Evolutionary conservation across 768 basidiomycete species (phyloP), one percentile per base, ranked within the genome.

Genomic region (Porphyrellus cyaneotinctus): DNA sequence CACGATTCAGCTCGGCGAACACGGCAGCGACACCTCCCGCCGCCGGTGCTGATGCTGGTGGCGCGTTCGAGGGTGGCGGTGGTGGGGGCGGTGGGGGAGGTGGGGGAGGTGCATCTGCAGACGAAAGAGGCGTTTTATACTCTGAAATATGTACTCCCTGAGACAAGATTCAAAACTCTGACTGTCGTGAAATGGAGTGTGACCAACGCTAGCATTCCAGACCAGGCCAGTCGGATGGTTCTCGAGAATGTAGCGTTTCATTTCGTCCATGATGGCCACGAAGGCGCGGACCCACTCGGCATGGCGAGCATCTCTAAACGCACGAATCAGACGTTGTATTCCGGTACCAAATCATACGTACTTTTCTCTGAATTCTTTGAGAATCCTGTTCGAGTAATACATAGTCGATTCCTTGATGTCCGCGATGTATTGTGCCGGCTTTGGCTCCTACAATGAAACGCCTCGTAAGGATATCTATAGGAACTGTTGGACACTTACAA

Each of bases 341-440:
- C 9, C 22, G 3, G 36, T 36, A 15, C 7, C n/a, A 20, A 39
- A 39, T 33, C 13, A 57, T 3, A 65, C 88, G 52, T 54, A 93
- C 95, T 91, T 91, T 8, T 91, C 90, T 69, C 92, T 98, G 78
- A 80, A 91, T 57, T 95, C 91, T 70, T 93, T 91, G 70, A 93
- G 85, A 42, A 98, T 80, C 53, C 85, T 83, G 70, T 97, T 91
- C 2, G 85, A 85, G 68, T 92, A 98, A 73, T 91, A 99, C 64
- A 82, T 78, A 12, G 87, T 81, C 4, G 89, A 82, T 23, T 97
- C 93, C 70, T 89, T 95, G 69, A 88, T 80, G 44, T 94, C 91
- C 17, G 70, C 74, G n/a, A 97, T 75, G 58, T 79, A 87, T 23
- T 87, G 81, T 6, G 78, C 90, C 1, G 95, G 95, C 65, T 89